These are phyloP conservation scores for Leersia perrieri DNA, from an alignment of 176 grass and related monocot genomes.

Conservation along the genomic window DNA sequence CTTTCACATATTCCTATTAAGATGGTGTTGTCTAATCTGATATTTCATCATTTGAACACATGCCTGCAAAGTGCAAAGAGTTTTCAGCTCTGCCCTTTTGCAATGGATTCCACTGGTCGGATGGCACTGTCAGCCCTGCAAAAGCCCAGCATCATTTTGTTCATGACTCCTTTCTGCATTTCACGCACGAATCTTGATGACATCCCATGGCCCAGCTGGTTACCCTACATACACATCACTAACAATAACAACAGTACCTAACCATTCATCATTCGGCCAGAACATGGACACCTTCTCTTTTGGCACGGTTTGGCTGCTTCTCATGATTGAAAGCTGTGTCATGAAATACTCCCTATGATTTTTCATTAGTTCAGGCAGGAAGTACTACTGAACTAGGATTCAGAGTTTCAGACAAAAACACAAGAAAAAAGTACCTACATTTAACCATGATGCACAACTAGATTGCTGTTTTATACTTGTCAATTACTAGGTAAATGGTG, in stretches of 20 bases:
- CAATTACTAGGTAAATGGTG: not conserved
- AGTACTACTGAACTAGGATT: not conserved
- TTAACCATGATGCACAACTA: not conserved
- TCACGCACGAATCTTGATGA: not conserved
- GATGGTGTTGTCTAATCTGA: not conserved
- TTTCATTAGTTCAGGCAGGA: not conserved
- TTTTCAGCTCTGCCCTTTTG: not conserved
- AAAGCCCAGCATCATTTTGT: not conserved
- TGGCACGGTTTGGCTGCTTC: not conserved
- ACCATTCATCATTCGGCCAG: conserved; percentile 16
- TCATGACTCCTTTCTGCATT: not conserved
- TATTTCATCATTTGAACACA: not conserved
- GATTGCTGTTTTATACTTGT: not conserved
- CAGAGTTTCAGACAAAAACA: not conserved
- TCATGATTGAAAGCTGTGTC: not conserved
- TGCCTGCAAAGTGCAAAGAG: not conserved
- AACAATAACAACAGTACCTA: not conserved
- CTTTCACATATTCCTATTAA: not conserved
- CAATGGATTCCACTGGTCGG: not conserved
- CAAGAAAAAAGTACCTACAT: not conserved
- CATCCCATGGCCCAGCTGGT: not conserved
- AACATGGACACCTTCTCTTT: conserved; percentile 3
- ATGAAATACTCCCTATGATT: not conserved
- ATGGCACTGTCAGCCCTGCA: not conserved
- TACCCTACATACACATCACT: not conserved